phyloP scores from a whole-genome alignment of 345 rosid genomes.

The Brassica rapa region DNA sequence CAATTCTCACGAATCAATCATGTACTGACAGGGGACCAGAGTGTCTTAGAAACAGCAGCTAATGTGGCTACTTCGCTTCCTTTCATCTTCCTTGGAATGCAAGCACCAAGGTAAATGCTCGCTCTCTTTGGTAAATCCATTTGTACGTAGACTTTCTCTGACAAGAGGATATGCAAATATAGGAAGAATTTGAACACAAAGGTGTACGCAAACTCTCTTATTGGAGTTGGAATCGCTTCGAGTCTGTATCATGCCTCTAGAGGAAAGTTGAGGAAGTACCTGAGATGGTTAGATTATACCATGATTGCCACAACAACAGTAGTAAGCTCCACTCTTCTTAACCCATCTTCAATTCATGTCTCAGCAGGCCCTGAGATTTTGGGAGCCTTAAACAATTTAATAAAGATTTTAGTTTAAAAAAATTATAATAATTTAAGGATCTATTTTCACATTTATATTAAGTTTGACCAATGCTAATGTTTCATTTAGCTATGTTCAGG shows the following conservation, averaged over 20 bases:
- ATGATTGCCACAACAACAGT: conserved; percentile 89
- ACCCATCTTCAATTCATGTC: background rate
- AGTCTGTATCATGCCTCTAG: conserved; percentile 85
- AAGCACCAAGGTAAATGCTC: conserved; percentile 75
- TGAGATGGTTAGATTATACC: conserved; percentile 92
- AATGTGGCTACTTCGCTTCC: conserved; percentile 94
- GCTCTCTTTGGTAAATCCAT: background rate
- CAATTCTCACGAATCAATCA: background rate
- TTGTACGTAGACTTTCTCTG: background rate
- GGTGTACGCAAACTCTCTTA: conserved; percentile 86
- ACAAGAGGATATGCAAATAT: background rate
- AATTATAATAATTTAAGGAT: no score
- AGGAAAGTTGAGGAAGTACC: conserved; percentile 71
- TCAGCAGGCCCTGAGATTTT: no score
- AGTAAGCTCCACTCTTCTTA: conserved; percentile 45
- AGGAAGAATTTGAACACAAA: conserved; percentile 74
- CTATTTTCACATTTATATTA: no score
- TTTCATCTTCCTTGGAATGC: conserved; percentile 79
- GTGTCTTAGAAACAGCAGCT: conserved; percentile 65
- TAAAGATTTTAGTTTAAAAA: no score
- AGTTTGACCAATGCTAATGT: no score
- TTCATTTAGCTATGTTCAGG: background rate
- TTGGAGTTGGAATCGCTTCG: conserved; percentile 94
- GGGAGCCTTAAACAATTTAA: no score
- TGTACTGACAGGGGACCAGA: conserved; percentile 59